A percentile compares a stretch with the other conserved stretches of the same genome.
Evolutionary conservation across 208 protist species (phyloP).

Genomic region (Ichthyophonus hoferi): DNA sequence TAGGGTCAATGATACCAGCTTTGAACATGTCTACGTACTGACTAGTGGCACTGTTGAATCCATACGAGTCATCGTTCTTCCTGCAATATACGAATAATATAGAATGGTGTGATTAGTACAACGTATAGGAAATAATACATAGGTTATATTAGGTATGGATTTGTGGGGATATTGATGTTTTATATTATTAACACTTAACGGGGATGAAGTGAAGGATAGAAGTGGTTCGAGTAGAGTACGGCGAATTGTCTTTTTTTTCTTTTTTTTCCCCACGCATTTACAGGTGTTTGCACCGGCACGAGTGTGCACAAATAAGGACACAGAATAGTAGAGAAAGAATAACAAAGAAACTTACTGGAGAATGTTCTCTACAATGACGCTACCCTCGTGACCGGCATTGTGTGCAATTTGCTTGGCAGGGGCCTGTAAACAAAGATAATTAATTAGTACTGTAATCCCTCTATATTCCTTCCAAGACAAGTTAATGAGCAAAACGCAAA

Average conservation of each 20-base stretch:
- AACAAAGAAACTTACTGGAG: slow-evolving; percentile 51
- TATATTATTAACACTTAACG: too few relatives aligned
- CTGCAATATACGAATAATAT: slow-evolving; percentile 42
- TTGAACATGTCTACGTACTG: slow-evolving; percentile 95
- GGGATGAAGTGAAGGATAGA: too few relatives aligned
- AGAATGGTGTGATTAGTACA: too few relatives aligned
- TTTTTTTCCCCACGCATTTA: too few relatives aligned
- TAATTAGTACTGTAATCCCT: too few relatives aligned
- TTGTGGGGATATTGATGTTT: background rate
- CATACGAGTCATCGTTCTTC: slow-evolving; percentile 64
- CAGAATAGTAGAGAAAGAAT: background rate
- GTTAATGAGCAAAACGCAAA: too few relatives aligned
- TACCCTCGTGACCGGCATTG: slow-evolving; percentile 94
- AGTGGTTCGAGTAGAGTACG: too few relatives aligned
- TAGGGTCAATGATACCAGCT: slow-evolving; percentile 97
- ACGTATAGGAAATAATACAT: background rate
- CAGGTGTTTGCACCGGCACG: too few relatives aligned
- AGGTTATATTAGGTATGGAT: background rate
- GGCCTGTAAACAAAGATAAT: too few relatives aligned
- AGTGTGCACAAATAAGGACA: too few relatives aligned
- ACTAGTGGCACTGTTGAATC: slow-evolving; percentile 86
- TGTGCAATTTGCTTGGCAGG: slow-evolving; percentile 72
- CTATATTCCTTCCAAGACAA: too few relatives aligned
- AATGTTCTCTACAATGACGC: slow-evolving; percentile 94
- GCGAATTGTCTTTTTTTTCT: too few relatives aligned